These are phyloP conservation scores for Brasilioporus rufonigricans DNA, from an alignment of 768 basidiomycete genomes.

Conservation along the genomic window DNA sequence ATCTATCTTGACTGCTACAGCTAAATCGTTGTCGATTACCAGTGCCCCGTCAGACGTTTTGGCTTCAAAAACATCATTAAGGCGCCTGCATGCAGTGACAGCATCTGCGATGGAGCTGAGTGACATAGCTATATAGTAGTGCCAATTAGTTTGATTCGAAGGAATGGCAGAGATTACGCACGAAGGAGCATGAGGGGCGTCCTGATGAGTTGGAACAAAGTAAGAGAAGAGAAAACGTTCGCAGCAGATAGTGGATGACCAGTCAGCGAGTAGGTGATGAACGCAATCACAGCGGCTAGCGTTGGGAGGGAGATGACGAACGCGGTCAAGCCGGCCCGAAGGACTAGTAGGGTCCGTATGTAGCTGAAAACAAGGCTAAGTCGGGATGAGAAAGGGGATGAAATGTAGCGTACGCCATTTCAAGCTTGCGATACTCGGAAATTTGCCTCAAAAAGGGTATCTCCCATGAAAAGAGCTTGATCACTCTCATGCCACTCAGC, in stretches of 20 bases:
- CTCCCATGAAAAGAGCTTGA: conserved; percentile 94
- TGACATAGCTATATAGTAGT: conserved; percentile 48
- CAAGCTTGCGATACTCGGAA: conserved; percentile 63
- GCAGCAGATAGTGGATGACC: conserved; percentile 70
- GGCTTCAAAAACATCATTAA: conserved; percentile 80
- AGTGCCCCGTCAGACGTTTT: conserved; percentile 66
- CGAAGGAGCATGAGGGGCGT: conserved; percentile 76
- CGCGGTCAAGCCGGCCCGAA: conserved; percentile 66
- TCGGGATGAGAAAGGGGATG: conserved; percentile 3
- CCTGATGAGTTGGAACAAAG: conserved; percentile 80
- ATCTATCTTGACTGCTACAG: conserved; percentile 64
- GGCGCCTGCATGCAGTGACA: conserved; percentile 70
- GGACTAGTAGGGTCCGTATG: conserved; percentile 62
- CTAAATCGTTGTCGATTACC: conserved; percentile 49
- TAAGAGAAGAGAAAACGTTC: conserved; percentile 79
- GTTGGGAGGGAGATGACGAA: conserved; percentile 71
- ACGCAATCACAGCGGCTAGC: conserved; percentile 74
- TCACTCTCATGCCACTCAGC: conserved; percentile 83
- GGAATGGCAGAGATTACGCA: conserved; percentile 19
- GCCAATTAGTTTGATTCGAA: conserved; percentile 6
- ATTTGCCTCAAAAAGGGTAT: conserved; percentile 74
- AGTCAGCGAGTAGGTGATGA: conserved; percentile 72
- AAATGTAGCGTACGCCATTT: conserved; percentile 51
- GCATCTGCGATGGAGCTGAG: conserved; percentile 85
- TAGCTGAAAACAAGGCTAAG: conserved; percentile 37